These are phyloP conservation scores for Podila verticillata DNA, from an alignment of 192 early-diverging fungal species.

Conservation along the genomic window DNA sequence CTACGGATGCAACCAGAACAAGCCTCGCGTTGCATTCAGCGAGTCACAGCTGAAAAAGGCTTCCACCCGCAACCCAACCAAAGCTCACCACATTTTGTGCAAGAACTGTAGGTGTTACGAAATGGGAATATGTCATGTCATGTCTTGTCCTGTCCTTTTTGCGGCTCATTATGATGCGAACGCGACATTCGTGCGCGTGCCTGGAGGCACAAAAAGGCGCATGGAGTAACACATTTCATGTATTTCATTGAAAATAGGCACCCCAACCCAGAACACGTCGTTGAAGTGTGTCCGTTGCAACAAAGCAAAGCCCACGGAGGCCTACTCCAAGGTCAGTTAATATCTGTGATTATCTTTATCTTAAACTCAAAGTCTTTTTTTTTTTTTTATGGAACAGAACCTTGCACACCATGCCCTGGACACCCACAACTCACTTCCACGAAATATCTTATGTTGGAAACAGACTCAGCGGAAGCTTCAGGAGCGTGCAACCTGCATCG, in stretches of 20 bases:
- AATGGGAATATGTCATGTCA: too few relatives aligned
- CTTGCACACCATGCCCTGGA: too few relatives aligned
- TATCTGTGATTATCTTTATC: too few relatives aligned
- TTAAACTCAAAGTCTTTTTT: too few relatives aligned
- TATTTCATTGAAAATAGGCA: conserved; percentile 8
- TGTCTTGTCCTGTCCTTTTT: too few relatives aligned
- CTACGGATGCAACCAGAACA: conserved; percentile 32
- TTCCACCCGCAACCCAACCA: conserved; percentile 3
- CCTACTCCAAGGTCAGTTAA: conserved; percentile 8
- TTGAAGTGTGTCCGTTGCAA: conserved; percentile 12
- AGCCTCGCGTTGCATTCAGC: conserved; percentile 30
- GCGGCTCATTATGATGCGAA: too few relatives aligned
- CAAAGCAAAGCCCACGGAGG: background rate
- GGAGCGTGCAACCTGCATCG: conserved; percentile 32
- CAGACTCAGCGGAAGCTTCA: conserved; percentile 30
- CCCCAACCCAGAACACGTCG: conserved; percentile 16
- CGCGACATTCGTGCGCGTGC: too few relatives aligned
- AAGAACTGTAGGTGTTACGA: conserved; percentile 22
- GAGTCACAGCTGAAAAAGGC: conserved; percentile 47
- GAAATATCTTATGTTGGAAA: background rate
- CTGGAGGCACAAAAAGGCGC: too few relatives aligned
- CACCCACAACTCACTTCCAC: background rate
- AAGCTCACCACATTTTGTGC: conserved; percentile 34
- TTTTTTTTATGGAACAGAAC: too few relatives aligned
- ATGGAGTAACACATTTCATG: too few relatives aligned